Evolutionary conservation across 768 basidiomycete genomes (phyloP), one percentile per base, ranked within the genome.

Genomic region (Mycena filopes): DNA sequence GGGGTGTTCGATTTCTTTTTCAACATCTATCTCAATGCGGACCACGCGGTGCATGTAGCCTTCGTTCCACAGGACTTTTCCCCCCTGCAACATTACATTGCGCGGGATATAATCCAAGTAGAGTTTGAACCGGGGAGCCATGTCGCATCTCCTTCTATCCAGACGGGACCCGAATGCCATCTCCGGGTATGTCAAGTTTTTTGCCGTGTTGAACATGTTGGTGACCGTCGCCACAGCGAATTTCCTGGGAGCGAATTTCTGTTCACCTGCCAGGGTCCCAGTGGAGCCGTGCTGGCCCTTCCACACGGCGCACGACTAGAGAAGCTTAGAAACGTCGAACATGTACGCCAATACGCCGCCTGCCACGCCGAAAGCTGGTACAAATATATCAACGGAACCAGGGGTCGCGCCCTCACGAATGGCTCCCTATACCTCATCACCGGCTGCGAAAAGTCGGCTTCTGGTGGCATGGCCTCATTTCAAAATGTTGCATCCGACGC

Each of bases 1-100:
- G 78, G 77, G 31, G 57, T 54, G 15, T 80, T 79, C 29, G 76
- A 77, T 33, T 65, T 73, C 23, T 72, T 78, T 28, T 81, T 81
- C 70, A 79, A 79, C 60, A 67, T 79, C n/a, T 76, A 74, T 36
- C 54, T 72, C 2, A 60, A 76, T 38, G 26, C 53, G 23, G 53
- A 51, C 21, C 49, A 76, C 49, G 74, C 73, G 36, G 66, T 77
- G 46, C 71, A 79, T 46, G 55, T 33, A 6, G 66, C 63, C 6
- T 63, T 71, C 23, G 74, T 79, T 25, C 78, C 80, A 0, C 71
- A 68, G 0, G 67, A 65, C 25, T 78, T 79, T 31, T 51, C 7
- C 21, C 71, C 64, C 2, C 26, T 66, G 18, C 11, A 20, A 1
- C 18, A 12, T 0, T 46, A 48, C 40, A 1, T 29, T 36, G 13